Conservation (phyloP, 1,284 basidiomycete genomes). For the Rhizoctonia solani region DNA sequence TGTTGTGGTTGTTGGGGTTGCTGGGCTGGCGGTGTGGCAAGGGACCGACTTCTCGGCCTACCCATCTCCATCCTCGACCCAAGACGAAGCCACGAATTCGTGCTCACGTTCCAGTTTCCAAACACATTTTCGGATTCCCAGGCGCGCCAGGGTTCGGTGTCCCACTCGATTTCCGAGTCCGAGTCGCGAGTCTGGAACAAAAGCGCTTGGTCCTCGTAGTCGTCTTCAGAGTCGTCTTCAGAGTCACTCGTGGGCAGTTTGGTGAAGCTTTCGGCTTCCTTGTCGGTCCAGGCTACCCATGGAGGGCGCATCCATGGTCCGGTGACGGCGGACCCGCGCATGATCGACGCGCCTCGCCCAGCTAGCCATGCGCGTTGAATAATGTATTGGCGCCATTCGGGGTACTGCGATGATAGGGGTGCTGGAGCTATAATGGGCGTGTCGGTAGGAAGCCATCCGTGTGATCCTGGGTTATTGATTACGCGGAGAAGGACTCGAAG, state of each 20-base stretch:
- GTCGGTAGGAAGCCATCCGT: background rate
- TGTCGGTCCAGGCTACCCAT: background rate
- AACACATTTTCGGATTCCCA: conserved; percentile 25
- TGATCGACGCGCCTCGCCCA: conserved; percentile 2
- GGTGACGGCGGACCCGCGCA: background rate
- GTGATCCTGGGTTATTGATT: conserved; percentile 15
- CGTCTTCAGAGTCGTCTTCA: background rate
- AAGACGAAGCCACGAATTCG: background rate
- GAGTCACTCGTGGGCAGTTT: background rate
- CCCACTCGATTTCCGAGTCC: conserved; percentile 22
- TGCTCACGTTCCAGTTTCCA: background rate
- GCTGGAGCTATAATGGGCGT: background rate
- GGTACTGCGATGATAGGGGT: conserved; percentile 18
- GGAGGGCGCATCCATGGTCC: conserved; percentile 18
- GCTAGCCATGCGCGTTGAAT: conserved; percentile 25
- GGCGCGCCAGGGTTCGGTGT: conserved; percentile 14
- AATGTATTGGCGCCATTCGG: conserved; percentile 27
- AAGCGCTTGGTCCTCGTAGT: no score
- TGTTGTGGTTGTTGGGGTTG: no score
- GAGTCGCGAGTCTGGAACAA: background rate
- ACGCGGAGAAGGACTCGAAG: conserved; percentile 16
- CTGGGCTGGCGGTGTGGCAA: conserved; percentile 5
- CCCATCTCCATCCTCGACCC: background rate
- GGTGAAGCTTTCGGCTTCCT: background rate
- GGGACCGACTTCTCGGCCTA: conserved; percentile 2